Conservation (phyloP, 2,329 filamentous ascomycete genomes). For the Ophiosphaerella herpotricha region DNA sequence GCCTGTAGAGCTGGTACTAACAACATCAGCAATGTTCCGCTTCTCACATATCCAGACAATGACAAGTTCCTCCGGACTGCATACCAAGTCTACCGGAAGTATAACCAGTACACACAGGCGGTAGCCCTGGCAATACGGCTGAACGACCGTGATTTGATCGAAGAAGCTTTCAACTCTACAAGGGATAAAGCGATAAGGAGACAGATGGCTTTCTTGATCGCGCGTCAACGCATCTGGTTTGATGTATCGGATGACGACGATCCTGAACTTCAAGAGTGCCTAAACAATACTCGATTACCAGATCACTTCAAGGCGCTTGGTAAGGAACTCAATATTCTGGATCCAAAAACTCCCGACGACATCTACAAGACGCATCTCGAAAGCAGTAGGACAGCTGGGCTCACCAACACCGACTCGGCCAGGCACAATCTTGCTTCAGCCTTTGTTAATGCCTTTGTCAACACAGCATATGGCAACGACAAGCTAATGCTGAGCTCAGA, state of each 20-base stretch:
- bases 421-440: constrained; percentile 93
- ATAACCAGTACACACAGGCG: constrained; percentile 91
- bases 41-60: constrained; percentile 97
- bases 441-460: constrained; percentile 97
- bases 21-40: constrained; percentile 78
- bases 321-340: constrained; percentile 95
- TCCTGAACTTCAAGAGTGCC: constrained; percentile 75
- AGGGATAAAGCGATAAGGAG: constrained; percentile 83
- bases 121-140: constrained; percentile 92
- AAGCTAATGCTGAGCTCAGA: constrained; percentile 96
- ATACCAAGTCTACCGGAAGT: constrained; percentile 89
- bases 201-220: constrained; percentile 91
- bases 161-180: constrained; percentile 78
- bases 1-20: constrained; percentile 20
- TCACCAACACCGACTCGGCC: constrained; percentile 94
- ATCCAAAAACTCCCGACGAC: constrained; percentile 95
- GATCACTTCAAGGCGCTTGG: constrained; percentile 93
- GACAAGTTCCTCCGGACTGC: constrained; percentile 92
- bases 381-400: constrained; percentile 86
- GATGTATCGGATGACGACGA: constrained; percentile 74
- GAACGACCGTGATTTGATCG: constrained; percentile 84
- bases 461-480: constrained; percentile 92
- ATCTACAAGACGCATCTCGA: constrained; percentile 99
- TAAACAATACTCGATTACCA: constrained; percentile 85
- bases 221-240: constrained; percentile 85